Evolutionary conservation across 495 filamentous ascomycete species (phyloP).

Genomic region (Neurospora discreta): DNA sequence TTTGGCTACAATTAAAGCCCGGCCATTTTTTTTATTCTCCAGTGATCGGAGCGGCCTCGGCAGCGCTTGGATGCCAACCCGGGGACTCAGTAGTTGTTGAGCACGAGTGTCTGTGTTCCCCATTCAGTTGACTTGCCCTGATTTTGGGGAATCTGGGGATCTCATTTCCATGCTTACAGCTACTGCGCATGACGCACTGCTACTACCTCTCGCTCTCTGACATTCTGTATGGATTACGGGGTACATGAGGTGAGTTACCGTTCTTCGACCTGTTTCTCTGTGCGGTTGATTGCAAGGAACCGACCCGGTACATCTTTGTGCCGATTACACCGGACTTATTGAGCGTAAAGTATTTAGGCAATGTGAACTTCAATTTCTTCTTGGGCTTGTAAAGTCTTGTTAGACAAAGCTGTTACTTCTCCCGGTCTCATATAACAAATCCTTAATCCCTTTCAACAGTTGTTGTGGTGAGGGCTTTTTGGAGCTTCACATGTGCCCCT

Average conservation of each 20-base stretch:
- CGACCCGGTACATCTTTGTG: neutral
- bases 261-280: neutral
- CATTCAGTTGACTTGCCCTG: neutral
- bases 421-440: neutral
- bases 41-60: neutral
- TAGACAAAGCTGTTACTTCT: neutral
- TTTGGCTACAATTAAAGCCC: neutral
- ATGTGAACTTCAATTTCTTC: neutral
- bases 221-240: neutral
- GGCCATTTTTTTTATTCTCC: neutral
- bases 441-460: neutral
- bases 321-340: neutral
- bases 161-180: neutral
- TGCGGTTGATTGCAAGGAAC: neutral
- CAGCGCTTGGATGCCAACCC: neutral
- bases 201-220: neutral
- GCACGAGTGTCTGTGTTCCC: neutral
- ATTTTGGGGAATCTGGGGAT: neutral
- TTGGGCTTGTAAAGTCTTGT: neutral
- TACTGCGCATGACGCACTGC: neutral
- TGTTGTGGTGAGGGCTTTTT: neutral
- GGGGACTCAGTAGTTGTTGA: neutral
- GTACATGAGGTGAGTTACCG: neutral
- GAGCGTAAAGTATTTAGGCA: neutral
- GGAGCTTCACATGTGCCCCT: neutral